Percentiles rank a stretch among this genome's conserved stretches.
phyloP scores from a whole-genome alignment of 148 eudicot species.

The Diospyros kaki region DNA sequence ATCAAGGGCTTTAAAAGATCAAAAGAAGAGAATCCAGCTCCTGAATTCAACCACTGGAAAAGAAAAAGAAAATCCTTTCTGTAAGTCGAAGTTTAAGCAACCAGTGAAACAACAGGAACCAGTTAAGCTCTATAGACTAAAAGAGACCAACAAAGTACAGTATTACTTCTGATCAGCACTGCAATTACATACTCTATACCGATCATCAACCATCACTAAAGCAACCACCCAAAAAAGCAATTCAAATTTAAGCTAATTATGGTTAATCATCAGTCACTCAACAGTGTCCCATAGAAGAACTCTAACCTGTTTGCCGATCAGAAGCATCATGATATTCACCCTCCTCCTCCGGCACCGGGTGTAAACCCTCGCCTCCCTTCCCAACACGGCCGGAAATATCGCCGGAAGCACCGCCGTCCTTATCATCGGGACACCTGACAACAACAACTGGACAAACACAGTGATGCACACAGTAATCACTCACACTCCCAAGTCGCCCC shows the following conservation, averaged over 20 bases:
- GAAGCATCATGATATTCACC: conserved; percentile 36
- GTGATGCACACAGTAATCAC: conserved; percentile 65
- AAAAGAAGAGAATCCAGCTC: too few relatives aligned
- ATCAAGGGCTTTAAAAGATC: too few relatives aligned
- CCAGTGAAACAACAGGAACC: too few relatives aligned
- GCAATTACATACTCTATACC: neutral
- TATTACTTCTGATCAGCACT: neutral
- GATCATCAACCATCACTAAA: neutral
- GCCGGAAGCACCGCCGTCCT: conserved; percentile 7
- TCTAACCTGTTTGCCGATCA: conserved; percentile 32
- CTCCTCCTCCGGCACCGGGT: conserved; percentile 38
- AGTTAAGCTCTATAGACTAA: too few relatives aligned
- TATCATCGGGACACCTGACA: conserved; percentile 51
- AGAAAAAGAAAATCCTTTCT: too few relatives aligned
- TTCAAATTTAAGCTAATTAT: neutral
- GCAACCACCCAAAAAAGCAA: neutral
- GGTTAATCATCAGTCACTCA: neutral
- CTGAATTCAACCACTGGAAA: too few relatives aligned
- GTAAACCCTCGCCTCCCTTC: conserved; percentile 5
- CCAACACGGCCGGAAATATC: neutral
- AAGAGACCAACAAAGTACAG: too few relatives aligned
- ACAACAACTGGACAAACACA: conserved; percentile 69
- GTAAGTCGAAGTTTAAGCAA: too few relatives aligned
- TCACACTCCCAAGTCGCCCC: conserved; percentile 56
- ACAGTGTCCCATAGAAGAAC: too few relatives aligned